These are phyloP conservation scores for Pseudogymnoascus sp. DNA, from an alignment of 2,329 filamentous ascomycete species.

Conservation along the genomic window DNA sequence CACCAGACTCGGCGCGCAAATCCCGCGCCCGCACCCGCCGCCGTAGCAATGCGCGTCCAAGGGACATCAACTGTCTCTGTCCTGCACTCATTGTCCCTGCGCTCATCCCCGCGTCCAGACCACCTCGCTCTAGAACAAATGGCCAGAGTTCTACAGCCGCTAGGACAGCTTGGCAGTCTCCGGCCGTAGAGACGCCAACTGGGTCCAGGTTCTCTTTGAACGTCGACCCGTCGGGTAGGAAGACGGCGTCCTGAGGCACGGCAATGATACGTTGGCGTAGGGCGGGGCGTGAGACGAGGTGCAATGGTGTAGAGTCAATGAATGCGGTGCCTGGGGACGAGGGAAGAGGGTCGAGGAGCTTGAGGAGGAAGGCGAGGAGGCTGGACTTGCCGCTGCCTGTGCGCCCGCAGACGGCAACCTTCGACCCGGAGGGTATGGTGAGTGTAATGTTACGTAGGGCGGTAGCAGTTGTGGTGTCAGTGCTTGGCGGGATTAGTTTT, in stretches of 20 bases:
- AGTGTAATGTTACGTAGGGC: slow-evolving; percentile 26
- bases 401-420: slow-evolving; percentile 28
- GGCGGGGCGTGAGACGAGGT: slow-evolving; percentile 31
- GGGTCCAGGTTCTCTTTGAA: slow-evolving; percentile 39
- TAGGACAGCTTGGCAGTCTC: slow-evolving; percentile 11
- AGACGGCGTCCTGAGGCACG: slow-evolving; percentile 46
- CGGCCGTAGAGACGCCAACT: slow-evolving; percentile 22
- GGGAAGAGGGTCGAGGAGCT: slow-evolving; percentile 28
- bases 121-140: slow-evolving; percentile 27
- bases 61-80: slow-evolving; percentile 39
- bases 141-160: slow-evolving; percentile 11
- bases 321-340: slow-evolving; percentile 29
- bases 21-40: slow-evolving; percentile 20
- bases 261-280: slow-evolving; percentile 42
- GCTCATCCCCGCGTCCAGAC: slow-evolving; percentile 28
- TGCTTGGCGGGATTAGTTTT: slow-evolving; percentile 11
- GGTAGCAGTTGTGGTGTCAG: slow-evolving; percentile 14
- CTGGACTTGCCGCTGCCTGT: slow-evolving; percentile 35
- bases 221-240: slow-evolving; percentile 37
- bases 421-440: slow-evolving; percentile 25
- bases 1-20: slow-evolving; percentile 17
- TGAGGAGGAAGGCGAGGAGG: slow-evolving; percentile 33
- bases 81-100: slow-evolving; percentile 33
- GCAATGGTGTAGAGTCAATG: slow-evolving; percentile 36
- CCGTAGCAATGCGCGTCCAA: slow-evolving; percentile 31